Base-by-base conservation (phyloP, 164 flowering plant genomes). In the Piper longum region DNA sequence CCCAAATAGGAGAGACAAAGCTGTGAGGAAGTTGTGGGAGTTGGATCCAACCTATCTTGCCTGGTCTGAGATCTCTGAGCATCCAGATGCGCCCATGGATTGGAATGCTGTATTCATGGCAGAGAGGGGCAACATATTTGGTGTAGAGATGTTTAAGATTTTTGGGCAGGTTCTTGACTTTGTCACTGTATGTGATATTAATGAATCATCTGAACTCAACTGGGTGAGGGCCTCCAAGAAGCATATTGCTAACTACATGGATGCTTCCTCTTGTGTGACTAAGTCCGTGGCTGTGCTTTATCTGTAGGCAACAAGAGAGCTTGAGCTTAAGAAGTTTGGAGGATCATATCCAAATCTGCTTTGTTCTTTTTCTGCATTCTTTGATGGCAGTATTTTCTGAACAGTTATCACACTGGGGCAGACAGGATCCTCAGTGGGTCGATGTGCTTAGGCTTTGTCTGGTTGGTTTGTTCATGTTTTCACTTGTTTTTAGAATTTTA, bases 11-110 rank as follows among this genome's bases (percentile, higher is more conserved):
- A 77, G 96, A 64, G 89, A 88, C 71, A 87, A 83, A 67, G 99
- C 96, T 2, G 86, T 85, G n/a, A 74, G 99, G 62, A 90, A 90
- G 72, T 55, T 88, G 62, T 93, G 97, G 97, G 97, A 88, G 84
- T 76, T 93, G 42, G 91, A 90, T 80, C 85, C 78, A 51, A 43
- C 67, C 72, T 72, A 66, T 63, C 87, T 76, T 48, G 66, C 74
- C 11, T 93, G 99, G 99, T 72, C 69, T 16, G 96, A 86, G 77
- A 82, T 87, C 62, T 87, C 92, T 1, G 78, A 69, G 40, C 99
- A 93, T 74, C 99, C 99, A 8, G 97, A 93, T 82, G 97, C 96
- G 3, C 99, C 97, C 17, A 84, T 93, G 99, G 99, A 93, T 74
- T 85, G 92, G 96, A 90, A 93, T 75, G 97, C 99, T 61, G 81